Percentiles rank a stretch among this genome's conserved stretches.
phyloP scores from a whole-genome alignment of 805 yeast genomes.

The Saccharomycopsis vini region DNA sequence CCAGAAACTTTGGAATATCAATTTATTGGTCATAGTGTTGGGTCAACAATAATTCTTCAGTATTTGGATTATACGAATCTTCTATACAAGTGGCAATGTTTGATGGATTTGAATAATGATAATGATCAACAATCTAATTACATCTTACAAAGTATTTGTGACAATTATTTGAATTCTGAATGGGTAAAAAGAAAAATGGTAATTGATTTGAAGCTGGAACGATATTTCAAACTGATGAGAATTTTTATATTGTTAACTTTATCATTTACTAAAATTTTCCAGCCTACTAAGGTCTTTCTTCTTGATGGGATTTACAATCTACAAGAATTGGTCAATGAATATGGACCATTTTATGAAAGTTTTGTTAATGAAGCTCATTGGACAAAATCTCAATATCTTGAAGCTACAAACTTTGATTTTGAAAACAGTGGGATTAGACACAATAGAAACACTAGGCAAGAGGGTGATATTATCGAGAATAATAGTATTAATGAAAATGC shows the following conservation, averaged over 20 bases:
- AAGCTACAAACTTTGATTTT: slow-evolving; percentile 17
- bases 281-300: slow-evolving; percentile 26
- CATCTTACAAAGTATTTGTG: too few relatives aligned
- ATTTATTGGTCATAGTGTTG: slow-evolving; percentile 72
- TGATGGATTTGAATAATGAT: too few relatives aligned
- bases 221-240: background rate
- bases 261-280: background rate
- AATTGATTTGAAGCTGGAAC: background rate
- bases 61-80: slow-evolving; percentile 26
- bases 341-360: slow-evolving; percentile 41
- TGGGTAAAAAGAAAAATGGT: background rate
- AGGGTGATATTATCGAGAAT: slow-evolving; percentile 1
- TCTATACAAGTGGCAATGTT: slow-evolving; percentile 6
- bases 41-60: slow-evolving; percentile 60
- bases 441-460: slow-evolving; percentile 10
- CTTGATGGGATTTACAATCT: slow-evolving; percentile 69
- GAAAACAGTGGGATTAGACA: slow-evolving; percentile 5
- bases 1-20: slow-evolving; percentile 18
- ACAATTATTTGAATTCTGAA: background rate
- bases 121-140: too few relatives aligned
- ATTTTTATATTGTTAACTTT: too few relatives aligned
- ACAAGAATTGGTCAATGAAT: slow-evolving; percentile 42
- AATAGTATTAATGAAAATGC: slow-evolving; percentile 13
- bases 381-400: slow-evolving; percentile 22
- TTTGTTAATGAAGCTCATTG: slow-evolving; percentile 56